Conservation (phyloP, 345 rosid species). For the Citrus sinensis region DVS_A1.0 CM039162.1:28362501-28363000, state of each 20-base stretch:
- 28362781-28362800: not conserved
- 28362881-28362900: not conserved
- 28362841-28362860: not conserved
- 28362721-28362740: not conserved
- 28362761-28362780: not conserved
- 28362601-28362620: no score
- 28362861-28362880: not conserved
- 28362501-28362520: not conserved
- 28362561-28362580: no score
- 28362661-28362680: not conserved
- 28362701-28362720: not conserved
- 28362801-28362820: not conserved
- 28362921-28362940: constrained; percentile 4
- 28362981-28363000: constrained; percentile 10
- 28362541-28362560: not conserved
- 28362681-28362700: not conserved
- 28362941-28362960: constrained; percentile 7
- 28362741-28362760: not conserved
- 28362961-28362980: constrained; percentile 6
- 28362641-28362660: not conserved
- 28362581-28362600: not conserved
- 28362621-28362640: not conserved
- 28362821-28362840: not conserved
- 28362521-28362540: not conserved
- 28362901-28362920: not conserved